These are phyloP conservation scores for Vicia villosa DNA, from an alignment of 306 rosid species.

Conservation along the genomic window DNA sequence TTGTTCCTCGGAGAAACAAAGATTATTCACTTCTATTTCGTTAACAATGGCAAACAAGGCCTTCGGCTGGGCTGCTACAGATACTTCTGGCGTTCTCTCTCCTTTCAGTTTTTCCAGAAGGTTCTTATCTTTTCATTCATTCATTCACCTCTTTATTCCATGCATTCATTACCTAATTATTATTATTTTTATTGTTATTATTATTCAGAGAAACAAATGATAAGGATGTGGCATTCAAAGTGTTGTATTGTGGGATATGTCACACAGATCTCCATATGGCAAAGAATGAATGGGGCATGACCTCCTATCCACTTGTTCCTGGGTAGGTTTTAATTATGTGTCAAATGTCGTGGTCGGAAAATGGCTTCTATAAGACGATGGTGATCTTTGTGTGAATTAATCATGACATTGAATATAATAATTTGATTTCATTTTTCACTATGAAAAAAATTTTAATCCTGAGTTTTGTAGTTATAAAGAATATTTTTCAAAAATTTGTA, in stretches of 20 bases:
- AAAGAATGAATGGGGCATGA: conserved; percentile 44
- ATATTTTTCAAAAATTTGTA: no score
- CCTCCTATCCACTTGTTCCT: conserved; percentile 51
- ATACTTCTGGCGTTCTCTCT: conserved; percentile 44
- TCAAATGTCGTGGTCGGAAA: no score
- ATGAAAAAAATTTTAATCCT: no score
- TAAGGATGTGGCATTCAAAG: conserved; percentile 52
- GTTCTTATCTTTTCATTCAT: conserved; percentile 6
- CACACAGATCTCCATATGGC: conserved; percentile 49
- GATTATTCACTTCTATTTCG: no score
- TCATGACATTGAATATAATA: no score
- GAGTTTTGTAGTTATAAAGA: no score
- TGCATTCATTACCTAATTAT: no score
- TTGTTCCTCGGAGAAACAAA: no score
- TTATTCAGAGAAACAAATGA: conserved; percentile 40
- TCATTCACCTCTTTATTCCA: neutral
- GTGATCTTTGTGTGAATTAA: no score
- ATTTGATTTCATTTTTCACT: no score
- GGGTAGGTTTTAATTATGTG: conserved; percentile 33
- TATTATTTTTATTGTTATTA: no score
- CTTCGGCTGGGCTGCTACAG: conserved; percentile 49
- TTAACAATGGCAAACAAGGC: conserved; percentile 18
- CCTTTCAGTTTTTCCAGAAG: conserved; percentile 53
- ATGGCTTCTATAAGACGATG: no score
- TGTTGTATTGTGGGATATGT: conserved; percentile 57